These are phyloP conservation scores for Colletotrichum noveboracense DNA, from an alignment of 2,329 filamentous ascomycete genomes.

Conservation along the genomic window DNA sequence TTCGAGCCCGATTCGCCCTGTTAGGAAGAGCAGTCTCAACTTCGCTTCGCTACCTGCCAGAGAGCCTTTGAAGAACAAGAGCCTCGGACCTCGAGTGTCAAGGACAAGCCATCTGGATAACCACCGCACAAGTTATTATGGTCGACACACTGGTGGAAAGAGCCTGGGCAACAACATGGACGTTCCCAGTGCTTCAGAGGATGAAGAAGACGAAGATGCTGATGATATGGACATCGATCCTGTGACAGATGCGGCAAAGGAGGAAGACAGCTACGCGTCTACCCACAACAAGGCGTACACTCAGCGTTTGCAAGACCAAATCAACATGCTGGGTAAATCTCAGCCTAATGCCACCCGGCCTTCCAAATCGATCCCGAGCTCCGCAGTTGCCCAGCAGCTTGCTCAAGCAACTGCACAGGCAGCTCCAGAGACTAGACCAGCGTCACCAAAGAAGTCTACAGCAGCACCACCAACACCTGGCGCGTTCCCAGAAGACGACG, in stretches of 20 bases:
- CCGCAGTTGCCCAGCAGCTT: constrained; percentile 37
- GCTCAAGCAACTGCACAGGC: constrained; percentile 29
- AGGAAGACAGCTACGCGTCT: constrained; percentile 52
- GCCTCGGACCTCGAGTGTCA: constrained; percentile 74
- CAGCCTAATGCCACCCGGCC: constrained; percentile 52
- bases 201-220: constrained; percentile 50
- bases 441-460: constrained; percentile 38
- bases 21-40: constrained; percentile 92
- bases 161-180: constrained; percentile 61
- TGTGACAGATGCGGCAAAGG: constrained; percentile 51
- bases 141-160: constrained; percentile 74
- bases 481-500: constrained; percentile 62
- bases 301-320: constrained; percentile 89
- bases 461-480: constrained; percentile 52
- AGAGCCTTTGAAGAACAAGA: constrained; percentile 88
- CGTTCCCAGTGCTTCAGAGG: constrained; percentile 48
- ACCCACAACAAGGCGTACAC: constrained; percentile 88
- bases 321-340: constrained; percentile 72
- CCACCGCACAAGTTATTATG: constrained; percentile 75
- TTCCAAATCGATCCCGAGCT: constrained; percentile 52
- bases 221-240: constrained; percentile 60
- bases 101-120: constrained; percentile 81
- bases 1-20: constrained; percentile 76
- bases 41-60: constrained; percentile 92
- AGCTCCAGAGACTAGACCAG: constrained; percentile 30